Percentiles rank a stretch among this genome's conserved stretches.
These are phyloP conservation scores for Rhipidocladum racemiflorum DNA, from an alignment of 176 grass and related monocot genomes.

Conservation along the genomic window DNA sequence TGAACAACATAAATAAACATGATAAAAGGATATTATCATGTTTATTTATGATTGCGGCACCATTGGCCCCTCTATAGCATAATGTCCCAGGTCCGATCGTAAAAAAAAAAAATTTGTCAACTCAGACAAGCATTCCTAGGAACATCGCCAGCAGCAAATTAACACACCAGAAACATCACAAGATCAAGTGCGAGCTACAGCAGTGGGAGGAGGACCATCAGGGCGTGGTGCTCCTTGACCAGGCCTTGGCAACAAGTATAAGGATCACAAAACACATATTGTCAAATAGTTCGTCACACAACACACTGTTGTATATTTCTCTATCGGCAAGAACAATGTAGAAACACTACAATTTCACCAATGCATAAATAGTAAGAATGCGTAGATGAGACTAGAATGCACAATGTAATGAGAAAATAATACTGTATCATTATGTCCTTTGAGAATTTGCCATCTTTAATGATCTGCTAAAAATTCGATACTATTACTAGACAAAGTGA, in stretches of 20 bases:
- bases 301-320: no score
- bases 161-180: not conserved
- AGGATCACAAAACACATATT: not conserved
- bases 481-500: conserved; percentile 31
- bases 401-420: not conserved
- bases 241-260: not conserved
- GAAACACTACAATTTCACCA: no score
- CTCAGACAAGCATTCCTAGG: not conserved
- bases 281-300: not conserved
- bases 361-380: no score
- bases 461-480: not conserved
- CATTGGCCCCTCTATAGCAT: not conserved
- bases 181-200: not conserved
- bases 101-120: no score
- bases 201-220: not conserved
- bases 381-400: no score
- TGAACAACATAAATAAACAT: not conserved
- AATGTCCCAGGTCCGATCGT: no score
- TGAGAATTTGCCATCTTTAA: not conserved
- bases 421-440: not conserved
- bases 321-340: no score
- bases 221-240: not conserved
- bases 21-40: not conserved
- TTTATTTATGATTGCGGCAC: not conserved
- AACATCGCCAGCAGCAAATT: not conserved